These are phyloP conservation scores for Curvularia eragrostidis DNA, from an alignment of 2,329 filamentous ascomycete species.

Conservation along the genomic window DNA sequence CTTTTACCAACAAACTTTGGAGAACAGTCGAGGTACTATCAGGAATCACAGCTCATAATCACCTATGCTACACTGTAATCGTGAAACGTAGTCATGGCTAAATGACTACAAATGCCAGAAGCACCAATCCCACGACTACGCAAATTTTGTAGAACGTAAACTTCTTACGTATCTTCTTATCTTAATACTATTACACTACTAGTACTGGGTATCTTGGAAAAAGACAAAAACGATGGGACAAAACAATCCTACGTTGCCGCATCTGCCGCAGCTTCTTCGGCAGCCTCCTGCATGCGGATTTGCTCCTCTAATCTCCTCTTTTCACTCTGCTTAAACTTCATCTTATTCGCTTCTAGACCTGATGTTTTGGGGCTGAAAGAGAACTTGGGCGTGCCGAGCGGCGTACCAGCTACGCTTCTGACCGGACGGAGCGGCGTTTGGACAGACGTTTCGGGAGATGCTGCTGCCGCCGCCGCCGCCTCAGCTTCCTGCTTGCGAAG, in stretches of 20 bases:
- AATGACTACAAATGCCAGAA: no score
- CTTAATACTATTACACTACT: not conserved
- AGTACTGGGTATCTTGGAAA: not conserved
- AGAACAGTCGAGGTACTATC: no score
- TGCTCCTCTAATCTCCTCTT: constrained; percentile 54
- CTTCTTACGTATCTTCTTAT: no score
- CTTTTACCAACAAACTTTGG: no score
- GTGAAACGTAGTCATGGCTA: no score
- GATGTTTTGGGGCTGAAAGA: constrained; percentile 51
- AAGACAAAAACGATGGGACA: not conserved
- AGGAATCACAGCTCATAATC: no score
- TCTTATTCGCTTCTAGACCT: constrained; percentile 52
- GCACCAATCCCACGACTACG: no score
- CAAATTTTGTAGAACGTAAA: no score
- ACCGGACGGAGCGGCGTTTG: constrained; percentile 35
- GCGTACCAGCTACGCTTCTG: constrained; percentile 28
- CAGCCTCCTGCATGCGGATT: constrained; percentile 51
- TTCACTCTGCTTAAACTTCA: constrained; percentile 54
- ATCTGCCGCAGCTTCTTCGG: constrained; percentile 23
- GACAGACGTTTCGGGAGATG: constrained; percentile 21
- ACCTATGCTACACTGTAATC: no score
- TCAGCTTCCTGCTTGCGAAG: constrained; percentile 50
- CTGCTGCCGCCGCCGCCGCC: not conserved
- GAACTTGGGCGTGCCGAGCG: constrained; percentile 49
- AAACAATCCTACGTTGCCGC: not conserved